Evolutionary conservation across 1,284 basidiomycete species (phyloP).

Genomic region (Sphagnurus paluster): DNA sequence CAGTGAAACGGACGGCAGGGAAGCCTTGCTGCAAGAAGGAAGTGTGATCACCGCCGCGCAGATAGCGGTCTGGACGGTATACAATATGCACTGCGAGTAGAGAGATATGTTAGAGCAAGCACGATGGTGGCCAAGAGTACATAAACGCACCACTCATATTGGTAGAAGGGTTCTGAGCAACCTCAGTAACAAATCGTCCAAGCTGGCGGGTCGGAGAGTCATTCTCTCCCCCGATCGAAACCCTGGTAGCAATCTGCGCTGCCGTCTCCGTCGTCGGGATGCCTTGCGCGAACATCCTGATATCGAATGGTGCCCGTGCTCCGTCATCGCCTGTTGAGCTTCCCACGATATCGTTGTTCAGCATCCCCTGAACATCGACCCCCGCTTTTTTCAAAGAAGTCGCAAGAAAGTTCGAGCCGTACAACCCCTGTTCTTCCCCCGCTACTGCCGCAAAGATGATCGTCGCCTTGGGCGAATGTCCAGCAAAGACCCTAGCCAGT

Average conservation of each 20-base stretch:
- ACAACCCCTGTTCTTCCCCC: constrained; percentile 54
- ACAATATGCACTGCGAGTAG: constrained; percentile 40
- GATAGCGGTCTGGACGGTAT: constrained; percentile 51
- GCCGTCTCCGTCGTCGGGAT: constrained; percentile 36
- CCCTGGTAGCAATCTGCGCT: constrained; percentile 18
- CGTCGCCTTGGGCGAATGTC: constrained; percentile 44
- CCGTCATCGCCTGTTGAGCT: constrained; percentile 49
- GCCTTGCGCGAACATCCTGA: constrained; percentile 50
- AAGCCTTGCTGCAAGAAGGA: constrained; percentile 51
- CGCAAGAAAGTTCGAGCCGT: constrained; percentile 48
- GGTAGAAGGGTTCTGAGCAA: constrained; percentile 44
- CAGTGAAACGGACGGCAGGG: constrained; percentile 54
- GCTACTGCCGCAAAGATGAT: constrained; percentile 53
- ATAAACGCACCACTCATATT: constrained; percentile 44
- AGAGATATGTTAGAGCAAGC: background rate
- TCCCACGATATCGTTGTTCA: constrained; percentile 54
- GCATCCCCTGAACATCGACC: constrained; percentile 54
- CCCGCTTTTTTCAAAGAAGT: constrained; percentile 39
- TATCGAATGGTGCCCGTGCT: constrained; percentile 42
- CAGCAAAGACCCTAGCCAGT: constrained; percentile 48
- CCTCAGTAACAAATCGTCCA: constrained; percentile 49
- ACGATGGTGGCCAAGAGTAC: background rate
- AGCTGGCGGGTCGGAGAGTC: constrained; percentile 52
- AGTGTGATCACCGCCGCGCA: constrained; percentile 52
- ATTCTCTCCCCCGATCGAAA: constrained; percentile 50